phyloP scores from a whole-genome alignment of 2,329 filamentous ascomycete species.

The Aspergillus sp. region DNA sequence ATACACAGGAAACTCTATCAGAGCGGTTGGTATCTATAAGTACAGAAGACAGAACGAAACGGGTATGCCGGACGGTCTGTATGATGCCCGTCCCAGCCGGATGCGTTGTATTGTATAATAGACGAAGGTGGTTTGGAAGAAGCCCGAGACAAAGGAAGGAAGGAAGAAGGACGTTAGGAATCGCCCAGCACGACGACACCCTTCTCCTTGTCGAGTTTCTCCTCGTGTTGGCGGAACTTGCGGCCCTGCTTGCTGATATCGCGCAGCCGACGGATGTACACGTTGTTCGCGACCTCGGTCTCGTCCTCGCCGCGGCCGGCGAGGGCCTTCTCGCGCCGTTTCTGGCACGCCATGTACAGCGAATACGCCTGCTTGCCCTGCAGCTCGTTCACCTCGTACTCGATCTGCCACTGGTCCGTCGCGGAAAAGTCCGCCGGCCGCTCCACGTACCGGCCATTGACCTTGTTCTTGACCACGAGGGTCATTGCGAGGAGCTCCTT shows the following conservation, averaged over 20 bases:
- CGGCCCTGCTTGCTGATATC: constrained; percentile 56
- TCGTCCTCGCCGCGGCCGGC: constrained; percentile 37
- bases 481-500: constrained; percentile 64
- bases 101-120: too few species aligned
- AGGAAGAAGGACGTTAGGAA: neutral
- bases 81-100: too few species aligned
- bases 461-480: constrained; percentile 68
- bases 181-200: constrained; percentile 34
- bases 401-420: constrained; percentile 65
- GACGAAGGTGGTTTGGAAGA: too few species aligned
- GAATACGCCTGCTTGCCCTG: constrained; percentile 41
- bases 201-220: constrained; percentile 49
- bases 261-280: constrained; percentile 43
- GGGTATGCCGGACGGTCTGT: neutral
- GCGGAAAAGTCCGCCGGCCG: constrained; percentile 56
- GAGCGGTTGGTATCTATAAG: neutral
- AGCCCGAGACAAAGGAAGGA: neutral
- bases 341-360: constrained; percentile 59
- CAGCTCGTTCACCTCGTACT: constrained; percentile 73
- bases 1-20: neutral
- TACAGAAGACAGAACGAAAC: neutral
- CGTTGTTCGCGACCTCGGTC: constrained; percentile 41
- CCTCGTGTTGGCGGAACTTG: constrained; percentile 56
- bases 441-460: constrained; percentile 63
- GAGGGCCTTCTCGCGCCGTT: constrained; percentile 53